Base-by-base conservation (phyloP, 2,329 filamentous ascomycete genomes). In the Phialocephala subalpina region DNA sequence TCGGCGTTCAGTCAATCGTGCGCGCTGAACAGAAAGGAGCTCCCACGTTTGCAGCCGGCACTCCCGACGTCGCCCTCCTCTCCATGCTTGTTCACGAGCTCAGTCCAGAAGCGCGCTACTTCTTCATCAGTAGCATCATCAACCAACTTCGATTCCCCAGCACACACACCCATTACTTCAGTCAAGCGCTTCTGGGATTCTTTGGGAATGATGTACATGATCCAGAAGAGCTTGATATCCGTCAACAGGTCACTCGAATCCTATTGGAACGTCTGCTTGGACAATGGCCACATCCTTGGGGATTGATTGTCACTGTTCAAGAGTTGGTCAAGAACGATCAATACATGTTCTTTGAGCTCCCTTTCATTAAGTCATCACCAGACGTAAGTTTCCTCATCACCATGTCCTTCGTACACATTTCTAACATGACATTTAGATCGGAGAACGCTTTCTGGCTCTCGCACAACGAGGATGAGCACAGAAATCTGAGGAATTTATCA, bases 251-350 rank as follows among this genome's bases (percentile, higher is more conserved):
- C 65, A 93, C 93, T 60, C 89, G 95, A 56, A 89, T 97, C 27
- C 82, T 99, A 55, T 84, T 97, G 42, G 96, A 99, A 83, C 89
- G 96, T 58, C 83, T 97, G 56, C 87, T 97, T 66, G 92, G 93
- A 25, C 93, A 93, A 78, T 93, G 94, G 81, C 95, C 95, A 60
- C 95, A 98, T 77, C 95, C 97, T 20, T 98, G 95, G 95, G 97
- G 97, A 14, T 82, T 99, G 52, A 90, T 97, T 77, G 90, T 94
- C 69, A 95, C 94, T 40, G 86, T 97, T 67, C 82, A 96, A 69
- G 96, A 98, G 81, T 86, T 99, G 64, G 84, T 97, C 72, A 97
- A 97, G 83, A 97, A 97, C 77, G 90, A 92, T 62, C 92, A 90
- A 76, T 97, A 95, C 79, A 89, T 89, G 75, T 97, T 99, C 83